Evolutionary conservation across 2,329 filamentous ascomycete species (phyloP).

Genomic region (Zarea fungicola): DNA sequence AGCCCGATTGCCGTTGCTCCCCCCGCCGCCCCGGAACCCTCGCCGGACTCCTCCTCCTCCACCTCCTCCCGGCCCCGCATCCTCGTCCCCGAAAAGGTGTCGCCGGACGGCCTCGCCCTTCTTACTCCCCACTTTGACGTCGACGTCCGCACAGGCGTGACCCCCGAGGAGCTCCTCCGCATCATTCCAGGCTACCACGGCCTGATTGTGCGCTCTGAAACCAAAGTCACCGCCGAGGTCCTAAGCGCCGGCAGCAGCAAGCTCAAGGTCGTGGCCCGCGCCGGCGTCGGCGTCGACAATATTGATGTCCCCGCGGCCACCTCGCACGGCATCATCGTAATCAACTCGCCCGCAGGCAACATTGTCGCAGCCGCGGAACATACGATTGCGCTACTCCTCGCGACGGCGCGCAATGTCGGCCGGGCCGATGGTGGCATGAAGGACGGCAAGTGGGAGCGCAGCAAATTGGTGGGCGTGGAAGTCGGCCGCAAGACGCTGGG

Average conservation of each 20-base stretch:
- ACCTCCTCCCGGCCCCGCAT: constrained; percentile 38
- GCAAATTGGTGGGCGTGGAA: constrained; percentile 69
- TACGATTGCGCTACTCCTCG: constrained; percentile 68
- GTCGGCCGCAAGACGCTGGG: constrained; percentile 72
- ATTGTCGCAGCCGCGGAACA: constrained; percentile 77
- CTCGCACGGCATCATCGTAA: constrained; percentile 67
- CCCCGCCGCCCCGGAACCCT: constrained; percentile 2
- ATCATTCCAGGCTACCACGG: constrained; percentile 69
- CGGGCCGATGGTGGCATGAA: constrained; percentile 66
- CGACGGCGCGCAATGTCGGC: constrained; percentile 68
- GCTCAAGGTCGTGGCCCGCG: constrained; percentile 72
- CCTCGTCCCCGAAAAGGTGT: constrained; percentile 75
- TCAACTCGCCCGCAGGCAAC: constrained; percentile 75
- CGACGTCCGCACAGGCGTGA: constrained; percentile 59
- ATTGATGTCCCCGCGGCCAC: constrained; percentile 72
- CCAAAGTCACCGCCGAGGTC: constrained; percentile 67
- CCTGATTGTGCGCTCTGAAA: constrained; percentile 75
- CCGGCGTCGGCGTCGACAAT: constrained; percentile 79
- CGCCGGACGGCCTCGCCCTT: constrained; percentile 68
- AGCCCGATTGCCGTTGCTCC: constrained; percentile 15
- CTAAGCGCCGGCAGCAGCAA: constrained; percentile 61
- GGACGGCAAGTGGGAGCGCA: constrained; percentile 68
- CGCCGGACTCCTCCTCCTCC: constrained; percentile 18
- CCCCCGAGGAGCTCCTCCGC: constrained; percentile 56
- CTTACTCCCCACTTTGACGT: constrained; percentile 64